Evolutionary conservation across 306 rosid genomes (phyloP), one percentile per base, ranked within the genome.

Genomic region (Alnus glutinosa): DNA sequence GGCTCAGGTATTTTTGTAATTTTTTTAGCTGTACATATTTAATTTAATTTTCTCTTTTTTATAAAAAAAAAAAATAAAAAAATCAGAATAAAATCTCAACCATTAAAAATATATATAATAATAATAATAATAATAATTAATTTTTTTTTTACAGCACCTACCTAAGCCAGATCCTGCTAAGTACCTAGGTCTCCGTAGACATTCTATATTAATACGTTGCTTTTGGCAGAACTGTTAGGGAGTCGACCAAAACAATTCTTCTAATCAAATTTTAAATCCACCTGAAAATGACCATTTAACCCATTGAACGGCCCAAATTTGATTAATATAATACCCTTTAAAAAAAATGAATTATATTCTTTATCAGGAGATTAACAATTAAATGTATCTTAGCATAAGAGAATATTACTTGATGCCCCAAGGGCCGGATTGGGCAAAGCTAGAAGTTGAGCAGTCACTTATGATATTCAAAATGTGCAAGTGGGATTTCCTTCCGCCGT

Each of bases 211-310:
- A 39, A n/a, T 18, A 16, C 32, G 51, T 16, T 7, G 51, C 72
- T 67, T 67, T 39, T 67, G 51, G 72, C 16, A 18, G 50, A 39
- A 42, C 6, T 18, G 6, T 67, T n/a, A 9, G 48, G 72, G 72
- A 67, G 4, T 39, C 72, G 32, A 39, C 30, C 72, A 44, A 67
- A 67, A 67, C 14, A 16, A 67, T 67, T 67, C 51, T 16, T 18
- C 72, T 7, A 42, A 67, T 44, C 15, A 37, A 16, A 39, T 39
- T 67, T 67, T 42, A 37, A 67, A 39, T 39, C 48, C 7, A 16
- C 50, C 28, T 67, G 32, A 67, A 67, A 67, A 39, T 67, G 50
- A 39, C 72, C 51, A 67, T 67, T 66, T 67, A 42, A 67, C 71
- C 18, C 71, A 67, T 67, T 39, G 14, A 9, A 67, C 5, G 28